Evolutionary conservation across 768 basidiomycete species (phyloP).

Genomic region (Pleurotus eryngii): DNA sequence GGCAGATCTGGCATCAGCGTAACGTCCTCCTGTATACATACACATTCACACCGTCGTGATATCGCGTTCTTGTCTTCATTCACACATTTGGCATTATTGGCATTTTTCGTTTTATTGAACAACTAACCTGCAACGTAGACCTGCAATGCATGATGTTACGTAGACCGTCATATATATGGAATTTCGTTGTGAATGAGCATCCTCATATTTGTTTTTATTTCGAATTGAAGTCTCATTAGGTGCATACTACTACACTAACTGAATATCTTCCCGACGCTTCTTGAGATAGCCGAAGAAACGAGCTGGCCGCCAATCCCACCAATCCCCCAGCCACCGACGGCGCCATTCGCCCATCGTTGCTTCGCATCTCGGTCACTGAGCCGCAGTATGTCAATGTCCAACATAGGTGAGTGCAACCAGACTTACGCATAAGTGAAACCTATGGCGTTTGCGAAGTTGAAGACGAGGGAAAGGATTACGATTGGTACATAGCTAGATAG

Average conservation of each 20-base stretch:
- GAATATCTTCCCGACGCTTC: slow-evolving; percentile 76
- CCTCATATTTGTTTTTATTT: no score
- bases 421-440: slow-evolving; percentile 94
- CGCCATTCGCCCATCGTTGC: slow-evolving; percentile 79
- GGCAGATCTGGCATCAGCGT: slow-evolving; percentile 7
- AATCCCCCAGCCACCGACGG: slow-evolving; percentile 69
- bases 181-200: no score
- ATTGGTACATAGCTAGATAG: slow-evolving; percentile 84
- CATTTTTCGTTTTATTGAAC: not conserved
- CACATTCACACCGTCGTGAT: not conserved
- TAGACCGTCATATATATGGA: no score
- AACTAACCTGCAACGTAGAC: no score
- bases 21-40: slow-evolving; percentile 2
- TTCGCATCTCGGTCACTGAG: slow-evolving; percentile 88
- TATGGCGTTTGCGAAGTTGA: slow-evolving; percentile 93
- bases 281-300: slow-evolving; percentile 78
- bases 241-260: slow-evolving; percentile 29
- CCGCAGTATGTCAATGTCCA: slow-evolving; percentile 8
- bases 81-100: not conserved
- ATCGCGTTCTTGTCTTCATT: not conserved
- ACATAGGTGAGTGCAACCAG: not conserved
- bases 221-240: no score
- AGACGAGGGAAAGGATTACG: slow-evolving; percentile 88
- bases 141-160: no score
- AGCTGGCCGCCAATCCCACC: slow-evolving; percentile 86